phyloP scores from a whole-genome alignment of 139 green algal genomes.

The Pseudopediastrum boryanum region DNA sequence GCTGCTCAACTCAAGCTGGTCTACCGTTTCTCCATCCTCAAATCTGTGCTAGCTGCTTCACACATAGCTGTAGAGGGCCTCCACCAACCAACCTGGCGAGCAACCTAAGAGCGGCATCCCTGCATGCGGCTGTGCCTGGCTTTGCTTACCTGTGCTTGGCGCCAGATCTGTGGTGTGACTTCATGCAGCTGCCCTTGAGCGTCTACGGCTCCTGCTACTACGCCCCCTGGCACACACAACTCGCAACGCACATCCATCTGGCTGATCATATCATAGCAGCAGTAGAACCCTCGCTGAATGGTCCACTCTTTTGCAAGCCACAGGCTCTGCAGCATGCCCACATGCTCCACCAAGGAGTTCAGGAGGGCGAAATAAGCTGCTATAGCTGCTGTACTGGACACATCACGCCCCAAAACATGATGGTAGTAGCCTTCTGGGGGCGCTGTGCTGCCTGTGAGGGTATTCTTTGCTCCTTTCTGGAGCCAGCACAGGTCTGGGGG shows the following conservation, averaged over 20 bases:
- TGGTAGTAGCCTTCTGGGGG: constrained; percentile 66
- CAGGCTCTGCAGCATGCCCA: constrained; percentile 38
- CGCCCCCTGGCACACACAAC: constrained; percentile 56
- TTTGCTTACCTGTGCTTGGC: constrained; percentile 29
- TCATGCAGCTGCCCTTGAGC: constrained; percentile 31
- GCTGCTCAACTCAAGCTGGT: no score
- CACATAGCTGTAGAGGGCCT: no score
- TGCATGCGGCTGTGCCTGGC: no score
- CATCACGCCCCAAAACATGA: constrained; percentile 55
- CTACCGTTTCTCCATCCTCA: no score
- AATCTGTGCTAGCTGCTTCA: no score
- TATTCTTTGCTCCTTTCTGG: constrained; percentile 45
- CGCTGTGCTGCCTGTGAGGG: not conserved
- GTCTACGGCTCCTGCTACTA: constrained; percentile 26
- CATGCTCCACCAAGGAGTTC: constrained; percentile 42
- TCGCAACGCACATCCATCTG: constrained; percentile 66
- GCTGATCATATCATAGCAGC: constrained; percentile 66
- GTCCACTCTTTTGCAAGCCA: constrained; percentile 9
- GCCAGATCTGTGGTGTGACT: constrained; percentile 19
- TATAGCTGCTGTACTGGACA: constrained; percentile 53
- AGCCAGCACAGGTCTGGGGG: constrained; percentile 73
- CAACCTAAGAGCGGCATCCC: not conserved
- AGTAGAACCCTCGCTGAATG: constrained; percentile 74
- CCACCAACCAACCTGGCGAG: not conserved
- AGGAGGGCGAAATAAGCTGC: constrained; percentile 70